A percentile compares a stretch with the other conserved stretches of the same genome.
Evolutionary conservation across 148 eudicot genomes (phyloP).

Genomic region (Cornus suecica): DNA sequence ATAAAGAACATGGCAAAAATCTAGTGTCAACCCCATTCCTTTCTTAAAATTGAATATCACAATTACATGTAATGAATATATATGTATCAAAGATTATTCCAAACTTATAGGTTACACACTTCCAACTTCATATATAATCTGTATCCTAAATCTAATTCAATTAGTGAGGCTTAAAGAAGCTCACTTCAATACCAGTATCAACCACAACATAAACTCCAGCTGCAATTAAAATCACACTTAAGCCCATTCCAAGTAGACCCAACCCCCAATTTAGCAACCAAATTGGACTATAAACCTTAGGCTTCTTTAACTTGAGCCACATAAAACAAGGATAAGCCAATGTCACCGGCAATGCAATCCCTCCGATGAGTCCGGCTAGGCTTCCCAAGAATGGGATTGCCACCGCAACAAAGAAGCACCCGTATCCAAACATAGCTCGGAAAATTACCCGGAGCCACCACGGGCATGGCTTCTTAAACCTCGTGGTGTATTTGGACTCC

Average conservation of each 20-base stretch:
- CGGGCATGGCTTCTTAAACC: conserved; percentile 41
- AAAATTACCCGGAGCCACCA: background rate
- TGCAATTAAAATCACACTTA: conserved; percentile 47
- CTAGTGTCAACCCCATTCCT: no score
- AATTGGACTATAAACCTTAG: conserved; percentile 35
- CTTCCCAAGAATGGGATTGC: conserved; percentile 69
- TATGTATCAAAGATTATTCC: no score
- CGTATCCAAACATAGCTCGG: background rate
- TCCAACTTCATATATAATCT: no score
- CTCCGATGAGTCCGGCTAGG: conserved; percentile 60
- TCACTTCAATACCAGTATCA: conserved; percentile 51
- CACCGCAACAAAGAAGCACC: conserved; percentile 16
- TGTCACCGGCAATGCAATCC: conserved; percentile 55
- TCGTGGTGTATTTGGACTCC: conserved; percentile 37
- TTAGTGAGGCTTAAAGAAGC: conserved; percentile 58
- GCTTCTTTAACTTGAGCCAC: conserved; percentile 58
- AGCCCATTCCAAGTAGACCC: conserved; percentile 49
- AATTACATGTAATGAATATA: no score
- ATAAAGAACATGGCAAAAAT: no score
- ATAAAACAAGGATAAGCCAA: conserved; percentile 73
- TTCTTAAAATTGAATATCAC: no score
- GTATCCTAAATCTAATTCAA: no score
- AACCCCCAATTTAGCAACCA: conserved; percentile 68
- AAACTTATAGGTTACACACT: no score
- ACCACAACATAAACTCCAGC: conserved; percentile 57